Conservation (phyloP, 1,284 basidiomycete genomes). For the Cryptococcus sp. region DNA sequence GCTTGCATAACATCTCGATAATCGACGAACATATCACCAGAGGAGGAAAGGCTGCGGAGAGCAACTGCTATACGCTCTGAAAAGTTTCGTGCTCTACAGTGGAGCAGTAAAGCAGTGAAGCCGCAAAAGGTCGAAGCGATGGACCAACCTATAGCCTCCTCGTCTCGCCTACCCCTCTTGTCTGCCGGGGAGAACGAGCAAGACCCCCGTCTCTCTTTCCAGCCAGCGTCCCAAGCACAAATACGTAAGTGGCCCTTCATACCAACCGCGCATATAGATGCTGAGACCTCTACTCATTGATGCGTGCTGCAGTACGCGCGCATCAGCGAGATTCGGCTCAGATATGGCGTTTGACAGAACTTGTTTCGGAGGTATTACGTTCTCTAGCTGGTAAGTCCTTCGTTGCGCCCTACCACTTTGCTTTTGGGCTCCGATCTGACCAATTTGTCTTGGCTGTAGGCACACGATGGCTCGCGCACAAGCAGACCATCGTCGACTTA, state of each 20-base stretch:
- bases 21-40: neutral
- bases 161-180: constrained; percentile 13
- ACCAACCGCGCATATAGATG: too few relatives aligned
- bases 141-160: constrained; percentile 21
- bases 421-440: neutral
- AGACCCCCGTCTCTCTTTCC: constrained; percentile 31
- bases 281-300: too few relatives aligned
- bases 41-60: neutral
- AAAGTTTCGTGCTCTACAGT: neutral
- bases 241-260: constrained; percentile 63
- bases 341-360: constrained; percentile 70
- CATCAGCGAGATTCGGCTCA: constrained; percentile 83
- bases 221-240: constrained; percentile 65
- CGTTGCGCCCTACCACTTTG: neutral
- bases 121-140: neutral
- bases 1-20: neutral
- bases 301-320: constrained; percentile 66
- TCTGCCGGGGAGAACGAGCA: constrained; percentile 14
- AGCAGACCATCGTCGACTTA: constrained; percentile 77
- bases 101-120: neutral
- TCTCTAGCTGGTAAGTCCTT: constrained; percentile 70
- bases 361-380: constrained; percentile 71
- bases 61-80: neutral
- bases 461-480: constrained; percentile 78
- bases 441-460: constrained; percentile 57